phyloP scores from a whole-genome alignment of 176 grass and related monocot species.

The Juncus inflexus region DNA sequence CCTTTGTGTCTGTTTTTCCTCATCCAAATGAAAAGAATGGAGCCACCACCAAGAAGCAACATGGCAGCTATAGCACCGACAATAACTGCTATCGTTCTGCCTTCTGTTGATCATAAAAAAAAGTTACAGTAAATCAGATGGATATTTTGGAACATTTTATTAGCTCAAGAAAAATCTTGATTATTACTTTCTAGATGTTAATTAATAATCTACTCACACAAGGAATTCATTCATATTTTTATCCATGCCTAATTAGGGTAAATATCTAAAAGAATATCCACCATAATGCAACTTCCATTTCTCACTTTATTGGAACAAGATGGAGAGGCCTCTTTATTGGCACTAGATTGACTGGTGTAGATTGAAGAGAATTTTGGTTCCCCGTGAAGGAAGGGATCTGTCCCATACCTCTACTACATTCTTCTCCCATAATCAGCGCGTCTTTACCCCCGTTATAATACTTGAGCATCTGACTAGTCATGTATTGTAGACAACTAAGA shows the following conservation, averaged over 20 bases:
- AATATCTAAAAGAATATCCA: too few relatives aligned
- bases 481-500: background rate
- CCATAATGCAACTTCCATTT: too few relatives aligned
- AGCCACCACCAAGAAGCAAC: background rate
- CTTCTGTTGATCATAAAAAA: background rate
- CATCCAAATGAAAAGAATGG: background rate
- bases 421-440: background rate
- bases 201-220: too few relatives aligned
- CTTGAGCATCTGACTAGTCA: background rate
- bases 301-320: background rate
- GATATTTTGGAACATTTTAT: too few relatives aligned
- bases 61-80: too few relatives aligned
- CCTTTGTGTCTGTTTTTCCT: background rate
- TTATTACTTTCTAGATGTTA: too few relatives aligned
- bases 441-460: background rate
- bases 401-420: conserved; percentile 27
- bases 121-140: too few relatives aligned
- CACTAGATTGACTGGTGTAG: too few relatives aligned
- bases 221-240: too few relatives aligned
- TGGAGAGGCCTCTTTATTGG: background rate
- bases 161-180: too few relatives aligned
- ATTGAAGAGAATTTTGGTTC: background rate
- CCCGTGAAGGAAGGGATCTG: conserved; percentile 4
- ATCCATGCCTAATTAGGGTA: too few relatives aligned
- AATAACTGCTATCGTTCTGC: background rate